A percentile compares a stretch with the other conserved stretches of the same genome.
These are phyloP conservation scores for Lactifluus volemus DNA, from an alignment of 768 basidiomycete genomes.

Conservation along the genomic window DNA sequence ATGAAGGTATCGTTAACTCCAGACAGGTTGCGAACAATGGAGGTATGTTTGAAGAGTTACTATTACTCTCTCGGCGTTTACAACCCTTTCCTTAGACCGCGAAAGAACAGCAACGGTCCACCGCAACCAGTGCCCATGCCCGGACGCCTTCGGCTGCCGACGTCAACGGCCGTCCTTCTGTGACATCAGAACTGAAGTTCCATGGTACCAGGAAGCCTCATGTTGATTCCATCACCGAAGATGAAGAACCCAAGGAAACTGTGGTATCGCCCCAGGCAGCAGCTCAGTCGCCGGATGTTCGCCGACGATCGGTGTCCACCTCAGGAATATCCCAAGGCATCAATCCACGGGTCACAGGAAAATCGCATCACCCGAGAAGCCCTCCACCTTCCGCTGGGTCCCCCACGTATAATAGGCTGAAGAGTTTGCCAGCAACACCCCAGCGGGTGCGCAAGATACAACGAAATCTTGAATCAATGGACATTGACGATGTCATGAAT, in stretches of 20 bases:
- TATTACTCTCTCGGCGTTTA: conserved; percentile 7
- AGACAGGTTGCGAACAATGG: conserved; percentile 86
- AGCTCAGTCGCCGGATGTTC: conserved; percentile 4
- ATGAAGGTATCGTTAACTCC: conserved; percentile 96
- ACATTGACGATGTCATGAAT: conserved; percentile 68
- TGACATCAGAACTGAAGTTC: conserved; percentile 5
- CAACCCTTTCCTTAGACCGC: not conserved
- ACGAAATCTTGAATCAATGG: conserved; percentile 56
- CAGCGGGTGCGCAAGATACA: conserved; percentile 43
- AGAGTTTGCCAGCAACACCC: conserved; percentile 28
- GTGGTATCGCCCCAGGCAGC: not conserved
- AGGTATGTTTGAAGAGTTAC: conserved; percentile 45
- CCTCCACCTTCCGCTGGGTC: conserved; percentile 1
- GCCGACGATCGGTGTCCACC: conserved; percentile 21
- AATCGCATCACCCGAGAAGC: conserved; percentile 4
- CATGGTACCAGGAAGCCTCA: conserved; percentile 32
- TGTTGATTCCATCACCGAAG: conserved; percentile 53
- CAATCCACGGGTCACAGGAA: conserved; percentile 1
- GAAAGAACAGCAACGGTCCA: not conserved
- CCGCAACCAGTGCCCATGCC: not conserved
- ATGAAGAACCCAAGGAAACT: conserved; percentile 39
- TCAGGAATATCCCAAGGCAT: conserved; percentile 16
- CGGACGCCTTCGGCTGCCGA: not conserved
- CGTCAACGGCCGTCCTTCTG: conserved; percentile 1
- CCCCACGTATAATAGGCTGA: not conserved